Evolutionary conservation across 306 rosid species (phyloP).

Genomic region (Vigna mungo): DNA sequence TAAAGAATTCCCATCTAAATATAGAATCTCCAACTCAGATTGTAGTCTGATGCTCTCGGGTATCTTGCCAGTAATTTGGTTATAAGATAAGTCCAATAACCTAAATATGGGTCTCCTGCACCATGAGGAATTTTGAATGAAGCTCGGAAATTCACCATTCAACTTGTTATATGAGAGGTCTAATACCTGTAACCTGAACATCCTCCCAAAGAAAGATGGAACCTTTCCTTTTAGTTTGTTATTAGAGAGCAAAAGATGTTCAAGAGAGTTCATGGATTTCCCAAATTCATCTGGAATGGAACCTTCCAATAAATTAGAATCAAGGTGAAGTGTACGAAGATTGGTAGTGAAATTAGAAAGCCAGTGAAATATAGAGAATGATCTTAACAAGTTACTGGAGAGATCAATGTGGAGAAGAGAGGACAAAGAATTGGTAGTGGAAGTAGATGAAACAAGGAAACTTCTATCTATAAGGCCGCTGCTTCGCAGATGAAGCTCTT

Average conservation of each 20-base stretch:
- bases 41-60: background rate
- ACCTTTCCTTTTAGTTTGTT: conserved; percentile 30
- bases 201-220: conserved; percentile 4
- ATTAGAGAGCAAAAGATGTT: rapidly evolving
- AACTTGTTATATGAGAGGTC: rapidly evolving
- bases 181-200: background rate
- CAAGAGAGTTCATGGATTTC: background rate
- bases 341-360: conserved; percentile 26
- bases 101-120: background rate
- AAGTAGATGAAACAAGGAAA: background rate
- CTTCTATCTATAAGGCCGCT: background rate
- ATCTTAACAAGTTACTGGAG: background rate
- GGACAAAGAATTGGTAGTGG: background rate
- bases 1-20: background rate
- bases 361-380: background rate
- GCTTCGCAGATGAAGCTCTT: background rate
- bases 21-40: background rate
- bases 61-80: background rate
- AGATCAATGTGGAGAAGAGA: background rate
- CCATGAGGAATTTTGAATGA: background rate
- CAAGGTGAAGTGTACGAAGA: background rate
- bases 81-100: background rate
- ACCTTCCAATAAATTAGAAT: background rate
- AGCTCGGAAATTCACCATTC: background rate
- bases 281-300: conserved; percentile 7